Evolutionary conservation across 352 stramenopile genomes (phyloP), one percentile per base, ranked within the genome.

Genomic region (Chrysophaeum taylorii): DNA sequence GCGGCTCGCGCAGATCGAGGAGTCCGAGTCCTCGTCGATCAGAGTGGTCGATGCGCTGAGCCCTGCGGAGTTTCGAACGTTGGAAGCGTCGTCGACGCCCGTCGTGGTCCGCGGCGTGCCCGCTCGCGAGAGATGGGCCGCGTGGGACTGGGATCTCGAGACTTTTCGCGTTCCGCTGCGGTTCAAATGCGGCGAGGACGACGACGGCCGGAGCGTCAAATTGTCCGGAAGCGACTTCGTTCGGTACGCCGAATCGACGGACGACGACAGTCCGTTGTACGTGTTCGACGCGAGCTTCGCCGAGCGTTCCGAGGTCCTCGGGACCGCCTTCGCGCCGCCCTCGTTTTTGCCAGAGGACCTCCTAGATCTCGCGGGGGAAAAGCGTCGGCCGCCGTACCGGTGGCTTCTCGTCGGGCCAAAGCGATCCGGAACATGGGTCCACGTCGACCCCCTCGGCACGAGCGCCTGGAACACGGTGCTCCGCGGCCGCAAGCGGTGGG

Each of bases 381-480:
- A 69, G 37, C 64, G 82, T n/a, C 76, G 87, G 63, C 85, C 84
- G 38, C 85, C 84, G 9, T 90, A 91, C 71, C 78, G 83, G 45
- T 91, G 84, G 85, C 89, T 84, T 64, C 71, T 86, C 14, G 45
- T 85, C 36, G 73, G 86, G 12, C 79, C 78, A 31, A 82, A 83
- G 21, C 71, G 87, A 36, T 83, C 71, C 25, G 94, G 94, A 2
- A 96, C 92, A 0, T 89, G 87, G 35, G 94, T 95, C 77, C 94
- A 98, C 69, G 92, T 96, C 54, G 92, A 98, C 73, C 94, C 94
- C 18, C 81, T 96, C 7, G 87, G 88, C 5, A 98, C 93, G 0
- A 95, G 84, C 48, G 94, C 94, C 0, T 98, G 94, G 94, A 98
- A 98, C 78, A 94, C 94, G 1, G 79, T 98, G 4, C 77, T 98